These are phyloP conservation scores for Kluyveromyces aestuarii DNA, from an alignment of 805 yeast genomes.

Conservation along the genomic window DNA sequence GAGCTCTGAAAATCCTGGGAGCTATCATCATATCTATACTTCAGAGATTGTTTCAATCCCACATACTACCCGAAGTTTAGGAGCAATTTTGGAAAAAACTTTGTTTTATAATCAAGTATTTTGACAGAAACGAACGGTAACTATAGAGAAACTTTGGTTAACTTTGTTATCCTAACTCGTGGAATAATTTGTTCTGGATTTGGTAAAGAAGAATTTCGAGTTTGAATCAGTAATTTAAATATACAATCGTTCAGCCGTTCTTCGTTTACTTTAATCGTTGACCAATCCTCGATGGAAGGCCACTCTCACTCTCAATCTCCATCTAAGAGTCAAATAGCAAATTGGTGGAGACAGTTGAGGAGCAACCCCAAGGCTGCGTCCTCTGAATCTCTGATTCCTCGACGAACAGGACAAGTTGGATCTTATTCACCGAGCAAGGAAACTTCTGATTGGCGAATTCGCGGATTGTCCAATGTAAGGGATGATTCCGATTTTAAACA, in stretches of 20 bases:
- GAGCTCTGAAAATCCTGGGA: no score
- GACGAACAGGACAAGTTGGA: not conserved
- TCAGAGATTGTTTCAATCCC: no score
- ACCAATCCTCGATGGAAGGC: not conserved
- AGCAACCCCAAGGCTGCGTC: conserved; percentile 28
- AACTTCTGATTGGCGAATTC: not conserved
- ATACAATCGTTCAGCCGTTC: not conserved
- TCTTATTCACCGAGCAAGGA: not conserved
- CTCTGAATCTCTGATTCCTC: conserved; percentile 16
- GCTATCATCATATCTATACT: no score
- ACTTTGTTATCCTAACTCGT: no score
- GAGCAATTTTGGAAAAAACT: no score
- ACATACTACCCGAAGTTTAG: no score
- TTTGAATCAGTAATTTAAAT: no score
- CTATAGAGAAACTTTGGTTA: no score
- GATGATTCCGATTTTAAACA: conserved; percentile 18
- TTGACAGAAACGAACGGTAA: no score
- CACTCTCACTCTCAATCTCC: conserved; percentile 8
- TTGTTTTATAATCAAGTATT: no score
- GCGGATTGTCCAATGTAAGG: not conserved
- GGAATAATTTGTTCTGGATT: no score
- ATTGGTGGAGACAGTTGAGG: conserved; percentile 25
- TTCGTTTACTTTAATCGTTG: not conserved
- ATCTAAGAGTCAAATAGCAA: conserved; percentile 14
- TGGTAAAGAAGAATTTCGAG: no score